These are phyloP conservation scores for Alternaria incomplexa DNA, from an alignment of 2,329 filamentous ascomycete species.

Conservation along the genomic window DNA sequence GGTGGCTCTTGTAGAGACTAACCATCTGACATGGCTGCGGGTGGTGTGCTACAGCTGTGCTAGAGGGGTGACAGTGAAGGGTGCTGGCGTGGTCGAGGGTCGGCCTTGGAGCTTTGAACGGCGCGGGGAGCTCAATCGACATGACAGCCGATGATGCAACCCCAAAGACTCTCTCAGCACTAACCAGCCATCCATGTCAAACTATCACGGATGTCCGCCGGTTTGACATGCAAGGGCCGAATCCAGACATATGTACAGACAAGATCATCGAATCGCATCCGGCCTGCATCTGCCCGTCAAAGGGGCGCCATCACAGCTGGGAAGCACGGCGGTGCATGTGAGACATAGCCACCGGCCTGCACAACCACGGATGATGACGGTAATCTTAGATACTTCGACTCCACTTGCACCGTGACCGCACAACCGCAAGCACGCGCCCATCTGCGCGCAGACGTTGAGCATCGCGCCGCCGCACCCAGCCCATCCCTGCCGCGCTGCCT, in stretches of 20 bases:
- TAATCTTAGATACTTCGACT: not conserved
- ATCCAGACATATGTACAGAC: not conserved
- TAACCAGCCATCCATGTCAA: not conserved
- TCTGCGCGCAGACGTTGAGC: not conserved
- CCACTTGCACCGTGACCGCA: not conserved
- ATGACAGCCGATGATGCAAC: not conserved
- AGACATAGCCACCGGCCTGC: conserved; percentile 3
- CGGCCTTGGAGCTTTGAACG: not conserved
- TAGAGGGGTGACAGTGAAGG: not conserved
- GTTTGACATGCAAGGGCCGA: not conserved
- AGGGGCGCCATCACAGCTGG: not conserved
- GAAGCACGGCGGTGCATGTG: not conserved
- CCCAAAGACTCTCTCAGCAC: not conserved
- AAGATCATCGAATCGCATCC: not conserved
- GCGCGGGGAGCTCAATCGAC: not conserved
- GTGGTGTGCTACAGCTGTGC: not conserved
- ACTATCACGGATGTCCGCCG: not conserved
- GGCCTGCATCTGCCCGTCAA: conserved; percentile 2
- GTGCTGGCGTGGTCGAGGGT: conserved; percentile 3
- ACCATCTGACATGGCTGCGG: conserved; percentile 36
- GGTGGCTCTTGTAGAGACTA: not conserved
- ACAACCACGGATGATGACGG: not conserved
- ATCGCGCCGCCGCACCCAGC: conserved; percentile 7
- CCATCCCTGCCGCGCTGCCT: conserved; percentile 15
- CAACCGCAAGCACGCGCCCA: conserved; percentile 10